Evolutionary conservation across 2,329 filamentous ascomycete genomes (phyloP).

Genomic region (Exophiala lecanii-corni): DNA sequence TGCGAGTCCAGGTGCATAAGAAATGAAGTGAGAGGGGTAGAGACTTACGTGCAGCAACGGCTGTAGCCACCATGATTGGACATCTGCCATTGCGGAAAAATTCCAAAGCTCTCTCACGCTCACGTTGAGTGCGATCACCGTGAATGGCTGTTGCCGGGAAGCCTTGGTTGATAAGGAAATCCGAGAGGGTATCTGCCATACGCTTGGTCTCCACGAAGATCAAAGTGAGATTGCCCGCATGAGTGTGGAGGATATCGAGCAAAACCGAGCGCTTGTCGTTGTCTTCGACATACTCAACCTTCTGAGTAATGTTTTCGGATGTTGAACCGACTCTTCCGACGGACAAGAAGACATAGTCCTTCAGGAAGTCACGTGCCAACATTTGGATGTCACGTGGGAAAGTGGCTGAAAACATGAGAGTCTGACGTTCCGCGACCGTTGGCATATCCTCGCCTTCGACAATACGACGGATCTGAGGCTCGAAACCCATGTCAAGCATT

Average conservation of each 20-base stretch:
- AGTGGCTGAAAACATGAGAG: conserved; percentile 99
- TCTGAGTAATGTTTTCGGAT: conserved; percentile 99
- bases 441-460: conserved; percentile 99
- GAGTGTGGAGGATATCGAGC: conserved; percentile 93
- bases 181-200: conserved; percentile 95
- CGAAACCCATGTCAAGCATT: conserved; percentile 99
- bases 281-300: conserved; percentile 96
- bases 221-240: conserved; percentile 80
- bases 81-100: conserved; percentile 95
- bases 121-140: conserved; percentile 95
- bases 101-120: conserved; percentile 95
- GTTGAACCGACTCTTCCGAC: conserved; percentile 98
- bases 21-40: too few species aligned
- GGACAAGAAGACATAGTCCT: conserved; percentile 98
- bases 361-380: conserved; percentile 96
- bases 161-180: conserved; percentile 97
- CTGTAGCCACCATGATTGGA: conserved; percentile 94
- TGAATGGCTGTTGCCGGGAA: conserved; percentile 99
- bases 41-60: conserved; percentile 86
- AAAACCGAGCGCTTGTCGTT: conserved; percentile 96
- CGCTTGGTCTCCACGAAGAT: conserved; percentile 99
- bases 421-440: conserved; percentile 74
- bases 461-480: conserved; percentile 97
- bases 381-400: conserved; percentile 99
- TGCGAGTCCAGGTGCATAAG: too few species aligned